These are phyloP conservation scores for Sporisorium iseilematis-ciliati DNA, from an alignment of 1,284 basidiomycete species.

Conservation along the genomic window DNA sequence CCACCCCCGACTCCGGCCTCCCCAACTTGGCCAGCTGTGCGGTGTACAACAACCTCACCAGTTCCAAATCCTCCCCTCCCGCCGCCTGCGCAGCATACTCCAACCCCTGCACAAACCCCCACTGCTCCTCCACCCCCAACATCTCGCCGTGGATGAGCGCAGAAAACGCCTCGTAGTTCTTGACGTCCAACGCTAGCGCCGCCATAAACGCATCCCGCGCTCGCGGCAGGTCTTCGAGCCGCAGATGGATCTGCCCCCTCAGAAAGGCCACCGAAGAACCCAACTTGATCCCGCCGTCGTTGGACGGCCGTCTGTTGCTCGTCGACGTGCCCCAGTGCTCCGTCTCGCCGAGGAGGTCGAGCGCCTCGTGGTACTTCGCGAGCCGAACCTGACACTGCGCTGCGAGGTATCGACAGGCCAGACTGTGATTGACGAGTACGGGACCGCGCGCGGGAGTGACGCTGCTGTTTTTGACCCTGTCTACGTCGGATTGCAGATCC, in stretches of 20 bases:
- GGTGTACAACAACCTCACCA: slow-evolving; percentile 91
- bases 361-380: slow-evolving; percentile 91
- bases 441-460: slow-evolving; percentile 50
- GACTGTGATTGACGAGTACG: slow-evolving; percentile 60
- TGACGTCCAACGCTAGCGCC: slow-evolving; percentile 91
- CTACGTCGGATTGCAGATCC: slow-evolving; percentile 42
- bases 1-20: slow-evolving; percentile 18
- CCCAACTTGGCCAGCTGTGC: slow-evolving; percentile 84
- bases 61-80: slow-evolving; percentile 80
- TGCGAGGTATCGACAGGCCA: slow-evolving; percentile 72
- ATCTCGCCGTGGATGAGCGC: slow-evolving; percentile 87
- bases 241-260: slow-evolving; percentile 91
- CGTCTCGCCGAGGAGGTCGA: slow-evolving; percentile 84
- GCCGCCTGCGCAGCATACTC: slow-evolving; percentile 81
- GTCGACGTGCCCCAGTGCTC: slow-evolving; percentile 49
- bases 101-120: slow-evolving; percentile 90
- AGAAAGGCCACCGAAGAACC: slow-evolving; percentile 80
- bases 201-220: slow-evolving; percentile 96
- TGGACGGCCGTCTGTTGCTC: slow-evolving; percentile 54
- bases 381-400: slow-evolving; percentile 93
- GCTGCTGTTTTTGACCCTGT: slow-evolving; percentile 29
- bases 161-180: slow-evolving; percentile 95
- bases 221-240: slow-evolving; percentile 86
- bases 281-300: slow-evolving; percentile 70
- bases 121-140: slow-evolving; percentile 73